Evolutionary conservation across 768 basidiomycete species (phyloP).

Genomic region (Kwoniella heveanensis): DNA sequence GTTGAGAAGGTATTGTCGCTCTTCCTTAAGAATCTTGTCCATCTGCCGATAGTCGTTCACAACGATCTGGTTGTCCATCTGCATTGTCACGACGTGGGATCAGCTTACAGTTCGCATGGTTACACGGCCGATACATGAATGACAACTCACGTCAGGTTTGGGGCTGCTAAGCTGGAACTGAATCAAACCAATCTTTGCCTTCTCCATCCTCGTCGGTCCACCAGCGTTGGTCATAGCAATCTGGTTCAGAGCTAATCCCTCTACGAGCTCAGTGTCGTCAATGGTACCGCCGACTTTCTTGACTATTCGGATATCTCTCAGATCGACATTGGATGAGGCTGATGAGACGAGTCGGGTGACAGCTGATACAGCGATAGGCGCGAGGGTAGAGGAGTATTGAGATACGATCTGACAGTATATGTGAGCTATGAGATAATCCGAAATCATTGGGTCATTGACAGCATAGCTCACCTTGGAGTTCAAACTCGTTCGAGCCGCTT

Average conservation of each 20-base stretch:
- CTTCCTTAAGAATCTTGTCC: conserved; percentile 99
- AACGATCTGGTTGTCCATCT: conserved; percentile 99
- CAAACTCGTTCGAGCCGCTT: conserved; percentile 90
- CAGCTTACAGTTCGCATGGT: not conserved
- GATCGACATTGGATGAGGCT: conserved; percentile 90
- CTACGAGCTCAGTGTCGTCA: conserved; percentile 94
- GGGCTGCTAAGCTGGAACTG: conserved; percentile 98
- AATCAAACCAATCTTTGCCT: conserved; percentile 96
- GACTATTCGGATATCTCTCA: conserved; percentile 91
- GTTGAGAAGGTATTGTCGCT: conserved; percentile 94
- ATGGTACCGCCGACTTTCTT: conserved; percentile 99
- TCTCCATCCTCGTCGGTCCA: conserved; percentile 92
- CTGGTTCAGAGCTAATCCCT: conserved; percentile 97
- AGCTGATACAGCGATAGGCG: conserved; percentile 97
- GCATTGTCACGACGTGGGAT: conserved; percentile 24
- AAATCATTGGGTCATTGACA: no score
- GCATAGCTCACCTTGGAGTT: conserved; percentile 80
- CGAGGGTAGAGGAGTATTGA: conserved; percentile 95
- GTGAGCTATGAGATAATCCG: not conserved
- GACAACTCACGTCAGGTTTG: conserved; percentile 81
- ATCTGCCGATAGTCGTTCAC: conserved; percentile 99
- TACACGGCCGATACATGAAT: conserved; percentile 9
- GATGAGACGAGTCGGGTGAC: conserved; percentile 88
- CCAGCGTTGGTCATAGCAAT: conserved; percentile 86
- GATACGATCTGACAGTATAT: conserved; percentile 77